Base-by-base conservation (phyloP, 1,284 basidiomycete genomes). In the Abortiporus biennis region DNA sequence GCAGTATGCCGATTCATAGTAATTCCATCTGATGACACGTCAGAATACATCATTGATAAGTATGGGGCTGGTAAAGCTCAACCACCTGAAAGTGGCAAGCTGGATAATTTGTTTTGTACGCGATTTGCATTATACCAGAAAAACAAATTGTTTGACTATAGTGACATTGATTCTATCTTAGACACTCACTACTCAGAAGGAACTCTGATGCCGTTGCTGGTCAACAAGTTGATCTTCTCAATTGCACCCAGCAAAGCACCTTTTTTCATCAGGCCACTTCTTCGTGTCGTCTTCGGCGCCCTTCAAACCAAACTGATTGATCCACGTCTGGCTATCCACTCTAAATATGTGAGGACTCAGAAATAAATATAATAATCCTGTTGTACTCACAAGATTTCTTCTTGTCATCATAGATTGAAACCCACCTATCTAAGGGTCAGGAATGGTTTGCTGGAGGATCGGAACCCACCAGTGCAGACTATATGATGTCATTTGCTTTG, bases 131-230 rank as follows among this genome's bases (percentile, higher is more conserved):
- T 33, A 4, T 43, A n/a, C n/a, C n/a, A n/a, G n/a, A n/a, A n/a
- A 31, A 9, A 13, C 25, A 19, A 17, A 32, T 20, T 25, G 22
- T 30, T 21, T 11, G 32, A 36, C 24, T 16, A 15, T 12, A 24
- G 9, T 16, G 46, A 35, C 42, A 42, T 16, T 30, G 30, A 33
- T 25, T 36, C 21, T 22, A 9, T 17, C 36, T 23, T 21, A 64
- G 61, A 55, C 52, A 57, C 56, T 17, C 66, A 69, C 48, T 68
- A 65, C 44, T 48, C 61, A n/a, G 68, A 69, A 48, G 66, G 64
- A 22, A 62, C 65, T 6, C 47, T 70, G 27, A 66, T 69, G 64
- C 57, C 67, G 12, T 40, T 64, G 32, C 40, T 67, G 27, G 56
- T 63, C 24, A 58, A 58, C 51, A 55, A 54, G 35, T 48, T 55